A percentile compares a stretch with the other conserved stretches of the same genome.
Conservation (phyloP, 306 rosid species). For the Cyclanthera cordifolia region DNA sequence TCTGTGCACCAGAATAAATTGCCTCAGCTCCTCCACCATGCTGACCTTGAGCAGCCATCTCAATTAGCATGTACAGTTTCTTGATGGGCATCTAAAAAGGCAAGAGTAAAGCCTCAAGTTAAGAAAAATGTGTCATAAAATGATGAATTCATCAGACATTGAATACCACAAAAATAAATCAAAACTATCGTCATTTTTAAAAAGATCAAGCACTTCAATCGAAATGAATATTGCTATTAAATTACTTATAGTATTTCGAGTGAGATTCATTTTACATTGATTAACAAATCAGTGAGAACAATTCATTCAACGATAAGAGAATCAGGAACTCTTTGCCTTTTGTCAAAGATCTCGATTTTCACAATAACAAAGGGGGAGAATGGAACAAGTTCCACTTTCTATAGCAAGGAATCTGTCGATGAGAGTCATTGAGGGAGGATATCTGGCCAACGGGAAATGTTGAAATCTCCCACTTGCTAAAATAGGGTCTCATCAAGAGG, state of each 20-base stretch:
- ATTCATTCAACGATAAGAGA: background rate
- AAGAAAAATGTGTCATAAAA: background rate
- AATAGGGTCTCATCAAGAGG: too few species aligned
- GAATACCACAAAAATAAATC: background rate
- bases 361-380: background rate
- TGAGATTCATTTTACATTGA: background rate
- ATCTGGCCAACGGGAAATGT: too few species aligned
- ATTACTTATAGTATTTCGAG: background rate
- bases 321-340: background rate
- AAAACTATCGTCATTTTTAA: background rate
- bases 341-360: background rate
- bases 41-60: constrained; percentile 98
- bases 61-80: constrained; percentile 78
- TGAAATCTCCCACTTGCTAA: too few species aligned
- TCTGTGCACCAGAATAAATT: constrained; percentile 66
- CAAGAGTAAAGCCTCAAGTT: constrained; percentile 16
- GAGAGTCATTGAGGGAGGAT: too few species aligned
- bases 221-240: background rate
- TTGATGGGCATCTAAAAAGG: constrained; percentile 62
- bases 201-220: background rate
- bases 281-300: background rate
- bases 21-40: constrained; percentile 79
- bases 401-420: too few species aligned
- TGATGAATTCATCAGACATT: background rate
- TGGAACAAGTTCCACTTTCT: background rate